Evolutionary conservation across 2,329 filamentous ascomycete species (phyloP).

Genomic region (Aspergillus sp.): DNA sequence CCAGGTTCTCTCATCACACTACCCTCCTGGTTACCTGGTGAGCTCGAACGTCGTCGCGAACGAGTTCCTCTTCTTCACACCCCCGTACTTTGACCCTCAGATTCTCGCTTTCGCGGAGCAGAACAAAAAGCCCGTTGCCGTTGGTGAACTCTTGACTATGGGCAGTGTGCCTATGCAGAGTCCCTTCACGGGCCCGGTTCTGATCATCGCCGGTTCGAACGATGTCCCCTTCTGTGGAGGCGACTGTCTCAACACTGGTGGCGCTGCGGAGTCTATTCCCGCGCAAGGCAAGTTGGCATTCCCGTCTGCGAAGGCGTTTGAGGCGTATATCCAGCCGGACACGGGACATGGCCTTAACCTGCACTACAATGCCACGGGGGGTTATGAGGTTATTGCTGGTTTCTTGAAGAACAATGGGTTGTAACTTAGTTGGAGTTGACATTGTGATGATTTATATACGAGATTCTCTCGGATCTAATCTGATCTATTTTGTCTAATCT

Average conservation of each 20-base stretch:
- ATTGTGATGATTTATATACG: not conserved
- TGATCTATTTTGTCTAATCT: no score
- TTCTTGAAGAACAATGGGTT: not conserved
- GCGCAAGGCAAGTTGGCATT: constrained; percentile 7
- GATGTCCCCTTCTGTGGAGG: constrained; percentile 20
- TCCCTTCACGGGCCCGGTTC: constrained; percentile 17
- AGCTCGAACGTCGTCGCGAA: constrained; percentile 9
- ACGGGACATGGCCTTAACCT: constrained; percentile 24
- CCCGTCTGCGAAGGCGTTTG: constrained; percentile 11
- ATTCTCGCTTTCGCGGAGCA: constrained; percentile 12
- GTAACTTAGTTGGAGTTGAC: not conserved
- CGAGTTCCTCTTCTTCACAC: constrained; percentile 11
- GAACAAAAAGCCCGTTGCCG: constrained; percentile 19
- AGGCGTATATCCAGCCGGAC: constrained; percentile 18
- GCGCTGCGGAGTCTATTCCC: constrained; percentile 8
- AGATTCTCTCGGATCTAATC: not conserved
- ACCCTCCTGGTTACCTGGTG: constrained; percentile 18
- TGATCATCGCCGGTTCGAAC: constrained; percentile 18
- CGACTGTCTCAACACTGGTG: constrained; percentile 19
- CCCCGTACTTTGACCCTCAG: constrained; percentile 9
- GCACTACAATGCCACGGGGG: constrained; percentile 21
- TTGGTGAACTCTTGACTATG: constrained; percentile 20
- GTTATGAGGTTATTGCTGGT: constrained; percentile 11
- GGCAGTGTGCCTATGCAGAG: constrained; percentile 5
- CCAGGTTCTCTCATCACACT: constrained; percentile 2